phyloP scores from a whole-genome alignment of 2,329 filamentous ascomycete species.

The Aureobasidium melanogenum region DNA sequence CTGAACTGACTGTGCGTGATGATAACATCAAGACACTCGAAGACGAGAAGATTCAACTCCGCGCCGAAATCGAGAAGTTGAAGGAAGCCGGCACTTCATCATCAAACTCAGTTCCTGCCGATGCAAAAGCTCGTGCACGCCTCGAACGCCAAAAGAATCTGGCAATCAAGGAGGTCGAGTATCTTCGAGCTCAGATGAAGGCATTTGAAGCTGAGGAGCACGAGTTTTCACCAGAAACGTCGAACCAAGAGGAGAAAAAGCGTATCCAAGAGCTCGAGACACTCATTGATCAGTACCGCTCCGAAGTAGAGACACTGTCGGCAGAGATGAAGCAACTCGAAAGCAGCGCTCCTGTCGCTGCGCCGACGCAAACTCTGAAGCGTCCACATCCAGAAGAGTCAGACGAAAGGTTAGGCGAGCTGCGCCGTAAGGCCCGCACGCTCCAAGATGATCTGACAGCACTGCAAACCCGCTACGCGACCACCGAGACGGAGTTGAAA shows the following conservation, averaged over 20 bases:
- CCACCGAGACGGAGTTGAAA: constrained; percentile 67
- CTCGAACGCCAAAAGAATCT: constrained; percentile 79
- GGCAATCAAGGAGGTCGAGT: constrained; percentile 87
- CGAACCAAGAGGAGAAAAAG: constrained; percentile 64
- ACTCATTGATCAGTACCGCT: constrained; percentile 79
- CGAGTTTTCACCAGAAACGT: constrained; percentile 71
- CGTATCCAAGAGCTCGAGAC: constrained; percentile 74
- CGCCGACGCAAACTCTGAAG: constrained; percentile 27
- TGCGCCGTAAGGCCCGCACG: constrained; percentile 79
- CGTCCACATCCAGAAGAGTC: constrained; percentile 43
- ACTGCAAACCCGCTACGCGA: constrained; percentile 58
- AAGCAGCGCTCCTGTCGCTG: constrained; percentile 44
- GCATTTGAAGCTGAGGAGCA: constrained; percentile 78
- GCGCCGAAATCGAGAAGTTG: constrained; percentile 61
- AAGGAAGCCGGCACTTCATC: constrained; percentile 36
- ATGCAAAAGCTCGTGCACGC: constrained; percentile 60
- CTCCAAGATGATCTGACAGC: constrained; percentile 69
- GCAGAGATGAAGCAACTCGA: constrained; percentile 64
- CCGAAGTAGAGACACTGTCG: constrained; percentile 67
- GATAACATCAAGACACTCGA: constrained; percentile 64
- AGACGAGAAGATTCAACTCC: constrained; percentile 56
- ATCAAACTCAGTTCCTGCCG: constrained; percentile 29
- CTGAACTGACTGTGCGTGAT: constrained; percentile 69
- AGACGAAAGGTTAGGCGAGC: constrained; percentile 67
- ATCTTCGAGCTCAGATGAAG: constrained; percentile 84